Base-by-base conservation (phyloP, 148 eudicot species). In the Camellia granthamiana region DNA sequence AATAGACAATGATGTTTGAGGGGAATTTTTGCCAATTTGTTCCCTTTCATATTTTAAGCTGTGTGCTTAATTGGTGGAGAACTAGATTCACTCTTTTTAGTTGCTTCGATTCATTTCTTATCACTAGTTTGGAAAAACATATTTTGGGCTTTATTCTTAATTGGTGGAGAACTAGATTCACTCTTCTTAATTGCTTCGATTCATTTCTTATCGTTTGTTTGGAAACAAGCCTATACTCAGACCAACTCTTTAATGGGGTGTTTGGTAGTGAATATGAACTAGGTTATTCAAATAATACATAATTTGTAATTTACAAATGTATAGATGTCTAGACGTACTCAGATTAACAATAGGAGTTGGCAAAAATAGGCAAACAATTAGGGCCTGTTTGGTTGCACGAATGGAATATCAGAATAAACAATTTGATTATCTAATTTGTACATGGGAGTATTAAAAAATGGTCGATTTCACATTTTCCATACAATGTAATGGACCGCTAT, bases 141-240 rank as follows among this genome's bases (percentile, higher is more conserved):
- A 6, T 13, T 11, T 72, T 18, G 23, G 6, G 14, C 41, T 49
- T 72, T 21, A 49, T 51, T 72, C 75, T 38, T 21, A 13, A 21
- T 11, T 52, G 18, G 75, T 51, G 60, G 75, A 23, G 75, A 72
- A 72, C 60, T 38, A 51, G 44, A 72, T 52, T 51, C 75, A 52
- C 5, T 23, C 59, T 72, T 72, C 11, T 21, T 11, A 21, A 3
- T 72, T 12, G 72, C 16, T 7, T 14, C 14, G 47, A 47, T 67
- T 42, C 14, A 10, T 1, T 41, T 67, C n/a, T 11, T 30, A 38
- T 5, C n/a, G 7, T 67, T 67, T 12, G 7, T 11, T 42, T 67
- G 38, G 47, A 68, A 43, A 46, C 43, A 14, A 46, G 43, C 47
- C 71, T 3, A 13, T 38, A n/a, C 49, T 9, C 13, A 42, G 5